Evolutionary conservation across 768 basidiomycete species (phyloP).

Genomic region (Hypsizygus marmoreus): DNA sequence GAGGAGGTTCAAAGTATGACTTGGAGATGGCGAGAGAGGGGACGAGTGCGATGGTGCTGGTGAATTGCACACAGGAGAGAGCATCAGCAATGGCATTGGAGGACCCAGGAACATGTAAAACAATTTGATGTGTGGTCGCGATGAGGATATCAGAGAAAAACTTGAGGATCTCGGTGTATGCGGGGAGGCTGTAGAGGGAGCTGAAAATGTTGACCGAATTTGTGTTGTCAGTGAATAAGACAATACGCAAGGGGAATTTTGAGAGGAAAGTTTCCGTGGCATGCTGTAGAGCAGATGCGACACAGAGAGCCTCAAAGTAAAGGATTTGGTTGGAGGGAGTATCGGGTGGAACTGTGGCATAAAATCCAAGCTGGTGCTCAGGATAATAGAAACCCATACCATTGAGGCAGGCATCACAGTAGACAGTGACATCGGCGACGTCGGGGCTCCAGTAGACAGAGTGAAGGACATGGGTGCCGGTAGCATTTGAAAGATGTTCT

Average conservation of each 20-base stretch:
- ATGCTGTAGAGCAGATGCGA: slow-evolving; percentile 17
- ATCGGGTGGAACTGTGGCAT: slow-evolving; percentile 1
- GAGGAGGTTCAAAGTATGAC: slow-evolving; percentile 28
- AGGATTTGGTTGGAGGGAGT: slow-evolving; percentile 18
- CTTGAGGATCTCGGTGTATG: slow-evolving; percentile 21
- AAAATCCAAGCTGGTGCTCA: slow-evolving; percentile 1
- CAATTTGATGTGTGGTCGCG: slow-evolving; percentile 9
- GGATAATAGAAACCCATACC: slow-evolving; percentile 29
- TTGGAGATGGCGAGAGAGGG: background rate
- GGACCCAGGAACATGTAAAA: slow-evolving; percentile 17
- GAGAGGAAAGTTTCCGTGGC: no score
- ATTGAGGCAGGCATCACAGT: slow-evolving; percentile 23
- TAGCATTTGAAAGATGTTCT: slow-evolving; percentile 16
- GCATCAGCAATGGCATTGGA: slow-evolving; percentile 22
- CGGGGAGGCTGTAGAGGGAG: background rate
- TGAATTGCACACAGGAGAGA: slow-evolving; percentile 14
- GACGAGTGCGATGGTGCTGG: background rate
- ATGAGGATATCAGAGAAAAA: slow-evolving; percentile 15
- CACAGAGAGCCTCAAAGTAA: slow-evolving; percentile 26
- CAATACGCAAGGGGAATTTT: background rate
- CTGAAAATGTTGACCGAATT: slow-evolving; percentile 26
- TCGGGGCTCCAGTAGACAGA: slow-evolving; percentile 15
- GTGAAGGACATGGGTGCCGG: slow-evolving; percentile 23
- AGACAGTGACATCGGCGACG: slow-evolving; percentile 15
- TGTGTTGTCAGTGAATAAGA: slow-evolving; percentile 24